Evolutionary conservation across 2,329 filamentous ascomycete genomes (phyloP).

Genomic region (Aspergillus carbonarius): DNA sequence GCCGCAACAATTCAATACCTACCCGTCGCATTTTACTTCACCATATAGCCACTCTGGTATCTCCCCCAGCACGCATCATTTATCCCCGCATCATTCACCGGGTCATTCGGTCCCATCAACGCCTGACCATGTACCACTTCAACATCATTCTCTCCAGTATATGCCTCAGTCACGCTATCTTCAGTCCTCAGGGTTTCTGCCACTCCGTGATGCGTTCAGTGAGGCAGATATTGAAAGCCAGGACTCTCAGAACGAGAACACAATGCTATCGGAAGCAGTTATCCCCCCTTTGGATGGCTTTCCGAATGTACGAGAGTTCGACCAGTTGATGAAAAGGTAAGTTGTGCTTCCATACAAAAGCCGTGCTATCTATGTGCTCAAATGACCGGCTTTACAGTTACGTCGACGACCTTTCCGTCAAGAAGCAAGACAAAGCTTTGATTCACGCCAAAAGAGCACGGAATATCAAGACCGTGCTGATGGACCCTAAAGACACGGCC

Average conservation of each 20-base stretch:
- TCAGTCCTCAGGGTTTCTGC: slow-evolving; percentile 33
- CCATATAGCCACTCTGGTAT: slow-evolving; percentile 36
- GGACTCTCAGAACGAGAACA: slow-evolving; percentile 44
- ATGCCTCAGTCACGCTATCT: slow-evolving; percentile 33
- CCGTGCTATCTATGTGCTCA: slow-evolving; percentile 1
- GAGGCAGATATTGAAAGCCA: slow-evolving; percentile 46
- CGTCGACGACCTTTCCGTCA: slow-evolving; percentile 50
- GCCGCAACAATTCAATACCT: slow-evolving; percentile 38
- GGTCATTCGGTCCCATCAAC: slow-evolving; percentile 33
- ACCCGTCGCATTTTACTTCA: slow-evolving; percentile 37
- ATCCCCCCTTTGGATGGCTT: slow-evolving; percentile 45
- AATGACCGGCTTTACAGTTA: slow-evolving; percentile 36
- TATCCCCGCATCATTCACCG: slow-evolving; percentile 29
- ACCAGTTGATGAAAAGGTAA: slow-evolving; percentile 47
- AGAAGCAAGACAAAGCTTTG: slow-evolving; percentile 54
- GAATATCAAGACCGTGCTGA: slow-evolving; percentile 49
- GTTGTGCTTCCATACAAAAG: background rate
- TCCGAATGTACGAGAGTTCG: slow-evolving; percentile 47
- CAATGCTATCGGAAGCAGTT: slow-evolving; percentile 47
- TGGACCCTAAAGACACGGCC: slow-evolving; percentile 51
- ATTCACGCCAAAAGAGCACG: slow-evolving; percentile 49
- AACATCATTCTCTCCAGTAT: slow-evolving; percentile 31
- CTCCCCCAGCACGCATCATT: slow-evolving; percentile 30
- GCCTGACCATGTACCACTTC: slow-evolving; percentile 35
- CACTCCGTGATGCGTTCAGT: slow-evolving; percentile 35